A percentile compares a stretch with the other conserved stretches of the same genome.
These are phyloP conservation scores for Mycothermus thermophilus DNA, from an alignment of 495 filamentous ascomycete genomes.

Conservation along the genomic window DNA sequence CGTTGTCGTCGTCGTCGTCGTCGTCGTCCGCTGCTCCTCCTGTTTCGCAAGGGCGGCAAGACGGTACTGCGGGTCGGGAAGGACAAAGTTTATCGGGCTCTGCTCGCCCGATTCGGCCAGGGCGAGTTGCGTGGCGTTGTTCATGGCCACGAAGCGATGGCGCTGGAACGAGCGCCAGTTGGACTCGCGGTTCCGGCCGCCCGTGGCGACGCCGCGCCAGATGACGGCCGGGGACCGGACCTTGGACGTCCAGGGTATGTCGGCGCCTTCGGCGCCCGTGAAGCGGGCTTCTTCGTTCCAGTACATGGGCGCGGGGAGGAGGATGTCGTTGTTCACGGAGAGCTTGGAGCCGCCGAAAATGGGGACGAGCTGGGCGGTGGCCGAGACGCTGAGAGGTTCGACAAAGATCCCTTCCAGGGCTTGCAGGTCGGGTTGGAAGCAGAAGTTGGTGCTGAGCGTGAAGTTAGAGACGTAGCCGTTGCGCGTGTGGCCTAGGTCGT, in stretches of 20 bases:
- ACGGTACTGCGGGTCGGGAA: slow-evolving; percentile 27
- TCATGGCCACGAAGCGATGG: slow-evolving; percentile 57
- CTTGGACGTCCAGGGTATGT: slow-evolving; percentile 43
- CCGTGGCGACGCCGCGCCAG: slow-evolving; percentile 60
- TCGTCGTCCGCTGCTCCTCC: neutral
- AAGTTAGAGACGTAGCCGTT: slow-evolving; percentile 52
- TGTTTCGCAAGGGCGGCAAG: slow-evolving; percentile 2
- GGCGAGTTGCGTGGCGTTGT: slow-evolving; percentile 47
- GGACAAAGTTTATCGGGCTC: slow-evolving; percentile 21
- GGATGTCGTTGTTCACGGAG: slow-evolving; percentile 65
- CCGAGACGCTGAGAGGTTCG: slow-evolving; percentile 44
- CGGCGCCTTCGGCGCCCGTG: slow-evolving; percentile 39
- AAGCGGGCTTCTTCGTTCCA: slow-evolving; percentile 58
- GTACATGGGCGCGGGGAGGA: slow-evolving; percentile 68
- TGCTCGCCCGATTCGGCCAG: slow-evolving; percentile 22
- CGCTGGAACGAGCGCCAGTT: slow-evolving; percentile 61
- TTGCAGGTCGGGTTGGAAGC: slow-evolving; percentile 44
- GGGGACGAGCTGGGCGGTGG: slow-evolving; percentile 46
- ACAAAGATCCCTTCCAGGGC: slow-evolving; percentile 58
- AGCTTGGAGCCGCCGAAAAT: slow-evolving; percentile 68
- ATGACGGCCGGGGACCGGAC: slow-evolving; percentile 37
- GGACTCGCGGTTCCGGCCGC: slow-evolving; percentile 46
- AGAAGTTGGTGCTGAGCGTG: slow-evolving; percentile 51
- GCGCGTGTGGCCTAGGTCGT: slow-evolving; percentile 29
- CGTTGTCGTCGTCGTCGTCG: neutral